phyloP scores from a whole-genome alignment of 164 flowering plant genomes.

The Chimonanthus praecox region DNA sequence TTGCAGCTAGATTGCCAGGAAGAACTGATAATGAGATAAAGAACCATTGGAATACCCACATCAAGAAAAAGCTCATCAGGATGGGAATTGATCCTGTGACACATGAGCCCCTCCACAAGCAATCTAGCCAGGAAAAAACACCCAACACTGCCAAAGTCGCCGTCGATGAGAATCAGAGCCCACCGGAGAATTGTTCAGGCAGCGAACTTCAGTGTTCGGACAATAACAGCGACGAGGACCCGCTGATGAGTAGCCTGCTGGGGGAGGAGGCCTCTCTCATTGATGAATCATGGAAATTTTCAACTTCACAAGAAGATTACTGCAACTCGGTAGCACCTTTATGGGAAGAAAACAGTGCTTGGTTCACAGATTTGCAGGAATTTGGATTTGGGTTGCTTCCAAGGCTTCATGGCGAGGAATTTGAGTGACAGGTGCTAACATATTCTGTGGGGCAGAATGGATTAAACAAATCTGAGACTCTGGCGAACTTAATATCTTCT shows the following conservation, averaged over 20 bases:
- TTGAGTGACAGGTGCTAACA: slow-evolving; percentile 18
- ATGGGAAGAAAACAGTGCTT: slow-evolving; percentile 46
- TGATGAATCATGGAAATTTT: slow-evolving; percentile 36
- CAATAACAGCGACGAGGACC: slow-evolving; percentile 32
- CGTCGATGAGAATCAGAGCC: slow-evolving; percentile 33
- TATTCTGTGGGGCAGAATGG: background rate
- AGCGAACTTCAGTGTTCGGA: slow-evolving; percentile 30
- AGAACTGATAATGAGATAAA: slow-evolving; percentile 88
- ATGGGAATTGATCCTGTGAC: slow-evolving; percentile 92
- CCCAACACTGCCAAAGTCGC: slow-evolving; percentile 4
- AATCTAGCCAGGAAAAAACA: slow-evolving; percentile 12
- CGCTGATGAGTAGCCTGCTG: slow-evolving; percentile 41
- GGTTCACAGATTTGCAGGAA: slow-evolving; percentile 62
- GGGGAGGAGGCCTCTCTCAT: slow-evolving; percentile 30
- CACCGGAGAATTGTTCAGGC: slow-evolving; percentile 30
- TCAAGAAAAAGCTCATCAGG: slow-evolving; percentile 77
- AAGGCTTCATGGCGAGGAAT: slow-evolving; percentile 20
- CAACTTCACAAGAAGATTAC: slow-evolving; percentile 5
- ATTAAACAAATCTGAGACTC: too few relatives aligned
- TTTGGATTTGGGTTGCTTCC: slow-evolving; percentile 56
- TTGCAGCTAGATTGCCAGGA: slow-evolving; percentile 76
- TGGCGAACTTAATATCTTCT: too few relatives aligned
- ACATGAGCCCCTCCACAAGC: slow-evolving; percentile 57
- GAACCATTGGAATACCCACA: slow-evolving; percentile 92
- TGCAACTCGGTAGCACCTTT: slow-evolving; percentile 11